Evolutionary conservation across 1,139 yeast species (phyloP), one percentile per base, ranked within the genome.

Genomic region (Yamadazyma siamensis): DNA sequence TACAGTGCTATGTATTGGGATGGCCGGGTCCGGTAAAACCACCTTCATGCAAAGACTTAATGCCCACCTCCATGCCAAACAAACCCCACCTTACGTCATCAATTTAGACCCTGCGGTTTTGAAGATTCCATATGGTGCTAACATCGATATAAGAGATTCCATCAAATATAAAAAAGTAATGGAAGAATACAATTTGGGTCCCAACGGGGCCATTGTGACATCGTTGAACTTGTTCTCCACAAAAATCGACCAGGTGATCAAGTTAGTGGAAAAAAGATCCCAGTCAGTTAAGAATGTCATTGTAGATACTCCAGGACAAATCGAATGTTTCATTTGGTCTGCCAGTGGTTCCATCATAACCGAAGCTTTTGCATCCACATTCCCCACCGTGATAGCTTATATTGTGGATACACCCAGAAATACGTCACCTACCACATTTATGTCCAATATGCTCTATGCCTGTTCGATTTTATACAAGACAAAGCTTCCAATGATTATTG

Each of bases 1-100:
- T 17, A 81, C 87, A 4, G 65, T 88, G 23, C 66, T 88, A 23
- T 86, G 95, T 59, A 86, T 89, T 41, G 96, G 97, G 40, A 88
- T 88, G 96, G 96, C 96, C 48, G 96, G 95, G 25, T 80, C 94
- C 31, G 98, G 99, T 48, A 94, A 94, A 61, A 91, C 99, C 62
- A 94, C 98, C 3, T 91, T 94, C 56, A 82, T 94, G 88, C 99
- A 94, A 56, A 67, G 98, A 39, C 65, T 94, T 36, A 91, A 89
- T 59, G 77, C 96, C 1, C 95, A 91, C 54, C 65, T 91, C 25
- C 95, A 89, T 49, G 40, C 84, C 25, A 70, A 79, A 43, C 66
- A 74, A 35, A 74, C 82, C 6, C 85, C 88, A 7, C 91, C 94
- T 9, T 94, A 94, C 58, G 94, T 91, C 22, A 77, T 94, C 39